Percentiles rank a stretch among this genome's conserved stretches.
phyloP scores from a whole-genome alignment of 169 alveolate species.

The Plasmodium fragile region DNA sequence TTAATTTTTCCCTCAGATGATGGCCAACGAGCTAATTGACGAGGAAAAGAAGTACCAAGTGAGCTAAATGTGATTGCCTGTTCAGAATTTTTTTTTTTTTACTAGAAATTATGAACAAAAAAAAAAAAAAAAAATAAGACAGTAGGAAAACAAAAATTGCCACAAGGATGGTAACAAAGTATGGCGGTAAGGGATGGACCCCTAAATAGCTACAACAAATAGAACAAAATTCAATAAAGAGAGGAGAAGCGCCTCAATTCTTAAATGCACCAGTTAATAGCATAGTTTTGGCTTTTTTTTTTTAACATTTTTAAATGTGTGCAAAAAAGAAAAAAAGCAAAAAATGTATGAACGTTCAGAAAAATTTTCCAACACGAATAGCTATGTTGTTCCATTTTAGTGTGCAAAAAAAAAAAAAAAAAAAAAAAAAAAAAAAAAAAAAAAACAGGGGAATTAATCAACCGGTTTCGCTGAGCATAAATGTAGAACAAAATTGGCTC shows the following conservation, averaged over 20 bases:
- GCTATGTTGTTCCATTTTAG: constrained; percentile 8
- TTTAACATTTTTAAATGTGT: constrained; percentile 20
- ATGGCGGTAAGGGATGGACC: neutral
- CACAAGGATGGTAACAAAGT: constrained; percentile 5
- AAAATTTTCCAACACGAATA: constrained; percentile 1
- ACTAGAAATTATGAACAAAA: constrained; percentile 42
- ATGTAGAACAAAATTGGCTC: constrained; percentile 26
- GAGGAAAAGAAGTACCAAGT: constrained; percentile 55
- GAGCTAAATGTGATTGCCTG: constrained; percentile 33
- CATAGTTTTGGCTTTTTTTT: constrained; percentile 9
- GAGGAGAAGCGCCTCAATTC: neutral
- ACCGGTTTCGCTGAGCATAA: constrained; percentile 14
- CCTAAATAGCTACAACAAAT: constrained; percentile 5
- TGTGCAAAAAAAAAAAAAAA: constrained; percentile 28
- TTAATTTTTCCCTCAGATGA: constrained; percentile 40
- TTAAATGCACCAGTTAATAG: neutral
- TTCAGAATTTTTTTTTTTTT: constrained; percentile 66
- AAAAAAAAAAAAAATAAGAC: neutral
- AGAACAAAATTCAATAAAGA: neutral
- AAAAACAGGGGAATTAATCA: neutral
- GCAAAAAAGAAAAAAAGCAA: constrained; percentile 32
- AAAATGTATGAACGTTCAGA: constrained; percentile 51
- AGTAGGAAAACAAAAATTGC: neutral
- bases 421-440: constrained; percentile 25
- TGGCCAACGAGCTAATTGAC: constrained; percentile 72